Evolutionary conservation across 2,329 filamentous ascomycete genomes (phyloP), one percentile per base, ranked within the genome.

Genomic region (Botrytis porri): DNA sequence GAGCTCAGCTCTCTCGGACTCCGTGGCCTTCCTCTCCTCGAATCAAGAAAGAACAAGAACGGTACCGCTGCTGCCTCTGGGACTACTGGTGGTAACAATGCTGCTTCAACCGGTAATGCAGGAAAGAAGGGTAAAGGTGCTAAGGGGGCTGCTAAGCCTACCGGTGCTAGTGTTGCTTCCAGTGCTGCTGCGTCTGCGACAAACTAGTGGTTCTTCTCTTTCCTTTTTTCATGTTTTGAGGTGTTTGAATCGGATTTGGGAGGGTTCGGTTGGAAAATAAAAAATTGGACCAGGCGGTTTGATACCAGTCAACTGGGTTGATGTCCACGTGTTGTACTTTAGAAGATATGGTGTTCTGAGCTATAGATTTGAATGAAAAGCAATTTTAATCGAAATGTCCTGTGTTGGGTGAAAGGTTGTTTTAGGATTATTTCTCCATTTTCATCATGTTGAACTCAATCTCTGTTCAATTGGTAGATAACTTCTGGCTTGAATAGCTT

Each of bases 21-120:
- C 18, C 73, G 76, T 73, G 60, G 70, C 51, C 41, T 74, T 4
- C 76, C 75, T 10, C 67, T 73, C 0, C 75, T 77, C 32, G 75
- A 78, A 59, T 32, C 73, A 12, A 39, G 76, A 65, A 77, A 59
- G 35, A 74, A 75, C 62, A 76, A 77, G 73, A 76, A 75, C 25
- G 73, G 69, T 37, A 75, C 75, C 32, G 71, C 75, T 51, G 54
- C 66, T 43, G 70, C 57, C 18, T 57, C 25, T 29, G 60, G 25
- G 12, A 32, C 59, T 14, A 48, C 45, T 18, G 59, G n/a, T 25
- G 41, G 39, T 4, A 65, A n/a, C 5, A 70, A 51, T 29, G 22
- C 51, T 25, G n/a, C 37, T n/a, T 32, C 37, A 4, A 43, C 54
- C 37, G 54, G 18, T 6, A 45, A 7, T 18, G 29, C 32, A 18